Evolutionary conservation across 2,329 filamentous ascomycete genomes (phyloP), one percentile per base, ranked within the genome.

Genomic region (Fusarium domesticum): DNA sequence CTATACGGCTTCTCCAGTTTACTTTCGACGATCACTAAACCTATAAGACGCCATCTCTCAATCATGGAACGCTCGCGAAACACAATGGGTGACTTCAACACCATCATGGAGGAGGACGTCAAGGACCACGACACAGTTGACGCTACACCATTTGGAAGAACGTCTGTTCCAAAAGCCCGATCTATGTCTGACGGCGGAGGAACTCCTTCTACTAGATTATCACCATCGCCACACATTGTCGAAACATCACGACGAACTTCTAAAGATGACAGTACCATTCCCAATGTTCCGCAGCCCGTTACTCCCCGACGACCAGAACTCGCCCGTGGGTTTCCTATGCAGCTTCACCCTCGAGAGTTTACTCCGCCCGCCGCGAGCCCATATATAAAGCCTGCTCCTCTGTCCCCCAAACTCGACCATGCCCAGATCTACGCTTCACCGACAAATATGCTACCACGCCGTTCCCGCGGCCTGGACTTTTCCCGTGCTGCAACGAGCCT

Each of bases 401-500:
- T 92, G 47, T 95, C 89, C 2, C 90, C 91, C 14, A 90, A 95
- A 65, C 79, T 93, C 51, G 90, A 96, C 65, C 79, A 87, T 43
- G 85, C 85, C 16, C 87, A 90, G 55, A 89, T 84, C 37, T 96
- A 95, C 71, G 86, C 87, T 33, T 92, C 89, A 2, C 90, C 91
- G 2, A 85, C 87, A 18, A 95, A 91, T 42, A 87, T 95, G 36
- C 77, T 97, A 6, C 92, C 92, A 15, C 83, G 92, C 53, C 84
- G 91, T 49, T 96, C 91, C 20, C 82, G 92, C 43, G 92, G 92
- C 34, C 75, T 96, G 48, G 92, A 97, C 69, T 97, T 96, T 67
- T 92, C 92, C 32, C 81, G 92, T 56, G 91, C 91, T 10, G 93
- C 89, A 50, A 96, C 92, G 10, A 95, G 91, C 63, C 76, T 98